Base-by-base conservation (phyloP, 2,329 filamentous ascomycete genomes). In the Aspergillus pseudoviridinutans region DNA sequence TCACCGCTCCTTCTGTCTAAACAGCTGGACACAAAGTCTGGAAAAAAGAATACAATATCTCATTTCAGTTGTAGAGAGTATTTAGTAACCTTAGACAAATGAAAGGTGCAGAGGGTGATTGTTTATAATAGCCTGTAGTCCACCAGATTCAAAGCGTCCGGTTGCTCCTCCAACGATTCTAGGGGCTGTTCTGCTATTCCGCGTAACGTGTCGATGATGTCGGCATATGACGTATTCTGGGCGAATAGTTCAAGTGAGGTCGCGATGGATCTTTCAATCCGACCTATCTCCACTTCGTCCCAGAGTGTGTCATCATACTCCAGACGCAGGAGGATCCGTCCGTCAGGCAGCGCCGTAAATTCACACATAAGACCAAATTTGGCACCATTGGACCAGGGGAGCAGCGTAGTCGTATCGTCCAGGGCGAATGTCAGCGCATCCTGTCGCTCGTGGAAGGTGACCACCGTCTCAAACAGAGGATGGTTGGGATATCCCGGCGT, bases 341-440 rank as follows among this genome's bases (percentile, higher is more conserved):
- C 20, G n/a, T 51, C 6, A 3, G 49, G 28, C 25, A 52, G 17
- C 0, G 50, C 55, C 20, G 25, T 47, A 20, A 54, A 55, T 24
- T 58, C 56, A 38, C 49, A 50, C 47, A 58, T n/a, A 3, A 58
- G 47, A 7, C 32, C 29, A 41, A 58, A 58, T 27, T 58, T 58
- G 32, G 56, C 28, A 12, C 56, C 56, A 28, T 58, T 22, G 5
- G 51, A 20, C 32, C 41, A 58, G 17, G 41, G 51, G 8, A 44
- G 20, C 14, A 51, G 8, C n/a, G 51, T n/a, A n/a, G 51, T 28
- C 2, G 51, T 17, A 3, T 42, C 35, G 14, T 51, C 51, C 1
- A 58, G 14, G 5, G 22, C 20, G 3, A 58, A 24, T 7, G n/a
- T 29, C 9, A 46, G 47, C 10, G 29, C 47, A 3, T 17, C 7